Evolutionary conservation across 2,329 filamentous ascomycete genomes (phyloP).

Genomic region (Parafenestella ontariensis): DNA sequence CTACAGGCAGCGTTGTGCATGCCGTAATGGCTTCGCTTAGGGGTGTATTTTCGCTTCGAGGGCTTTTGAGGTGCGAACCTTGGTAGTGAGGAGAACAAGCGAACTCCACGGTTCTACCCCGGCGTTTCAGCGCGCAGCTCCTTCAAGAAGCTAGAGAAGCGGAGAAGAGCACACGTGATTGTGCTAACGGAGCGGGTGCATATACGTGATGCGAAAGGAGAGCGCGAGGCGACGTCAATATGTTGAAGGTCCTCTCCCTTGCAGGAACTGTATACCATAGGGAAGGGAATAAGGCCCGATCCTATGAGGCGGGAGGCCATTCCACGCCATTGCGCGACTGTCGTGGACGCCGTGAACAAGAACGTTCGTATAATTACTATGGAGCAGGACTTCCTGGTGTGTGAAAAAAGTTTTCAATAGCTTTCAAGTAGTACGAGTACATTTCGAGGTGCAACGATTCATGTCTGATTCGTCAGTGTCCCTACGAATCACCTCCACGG

Average conservation of each 20-base stretch:
- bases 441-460: too few species aligned
- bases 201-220: background rate
- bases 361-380: too few species aligned
- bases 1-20: slow-evolving; percentile 31
- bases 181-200: background rate
- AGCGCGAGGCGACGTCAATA: background rate
- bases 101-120: slow-evolving; percentile 4
- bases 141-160: too few species aligned
- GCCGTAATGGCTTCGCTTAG: slow-evolving; percentile 35
- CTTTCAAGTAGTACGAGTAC: too few species aligned
- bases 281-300: background rate
- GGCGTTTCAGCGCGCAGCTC: slow-evolving; percentile 1
- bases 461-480: too few species aligned
- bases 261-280: background rate
- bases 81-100: slow-evolving; percentile 13
- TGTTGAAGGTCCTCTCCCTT: background rate
- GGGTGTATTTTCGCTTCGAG: slow-evolving; percentile 30
- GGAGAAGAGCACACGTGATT: background rate
- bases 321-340: too few species aligned
- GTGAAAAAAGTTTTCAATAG: too few species aligned
- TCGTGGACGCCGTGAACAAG: too few species aligned
- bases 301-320: background rate
- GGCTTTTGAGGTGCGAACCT: slow-evolving; percentile 5
- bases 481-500: too few species aligned
- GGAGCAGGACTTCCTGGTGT: too few species aligned